Evolutionary conservation across 257 asterid species (phyloP), one percentile per base, ranked within the genome.

Genomic region (Jacaranda copaia): DNA sequence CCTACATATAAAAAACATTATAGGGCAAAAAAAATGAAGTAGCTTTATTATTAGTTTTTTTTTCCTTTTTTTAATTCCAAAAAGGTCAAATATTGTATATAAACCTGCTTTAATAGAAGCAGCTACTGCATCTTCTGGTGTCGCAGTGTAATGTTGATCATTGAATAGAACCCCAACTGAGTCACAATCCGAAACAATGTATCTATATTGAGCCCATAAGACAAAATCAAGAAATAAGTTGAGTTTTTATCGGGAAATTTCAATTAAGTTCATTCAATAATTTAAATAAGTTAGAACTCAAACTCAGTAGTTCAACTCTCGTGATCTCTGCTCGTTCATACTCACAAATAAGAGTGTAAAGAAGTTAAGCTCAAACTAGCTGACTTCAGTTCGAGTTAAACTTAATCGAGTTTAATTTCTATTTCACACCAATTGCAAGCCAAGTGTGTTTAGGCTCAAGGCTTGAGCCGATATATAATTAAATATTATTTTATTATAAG

Each of bases 171-270:
- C 94, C 4, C 81, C 97, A 19, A 95, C 90, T 0, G 99, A 95
- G 72, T 95, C 98, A 18, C 99, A 93, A 45, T 95, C 99, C 0
- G 99, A 94, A 9, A 94, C 98, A 61, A 94, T 92, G 57, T 92
- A 94, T 72, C 98, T 92, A 48, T 38, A 48, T 20, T 49, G 15
- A 35, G 18, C 40, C 52, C 70, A 68, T 5, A 38, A 18, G 14
- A 19, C 0, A 15, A 66, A 19, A 76, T 60, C 13, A 20, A 25
- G 8, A 71, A 8, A 0, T 36, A 65, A 48, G 13, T 16, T 1
- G 15, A 53, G 46, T 42, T 6, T 42, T 8, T 1, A 42, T 35
- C 32, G 2, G 32, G 32, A 25, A 25, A 25, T 25, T 25, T 25
- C 32, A 25, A 25, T 25, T 25, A 25, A 25, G 32, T 25, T 25